Conservation (phyloP, 2,329 filamentous ascomycete species). For the Fusarium sp. region DNA sequence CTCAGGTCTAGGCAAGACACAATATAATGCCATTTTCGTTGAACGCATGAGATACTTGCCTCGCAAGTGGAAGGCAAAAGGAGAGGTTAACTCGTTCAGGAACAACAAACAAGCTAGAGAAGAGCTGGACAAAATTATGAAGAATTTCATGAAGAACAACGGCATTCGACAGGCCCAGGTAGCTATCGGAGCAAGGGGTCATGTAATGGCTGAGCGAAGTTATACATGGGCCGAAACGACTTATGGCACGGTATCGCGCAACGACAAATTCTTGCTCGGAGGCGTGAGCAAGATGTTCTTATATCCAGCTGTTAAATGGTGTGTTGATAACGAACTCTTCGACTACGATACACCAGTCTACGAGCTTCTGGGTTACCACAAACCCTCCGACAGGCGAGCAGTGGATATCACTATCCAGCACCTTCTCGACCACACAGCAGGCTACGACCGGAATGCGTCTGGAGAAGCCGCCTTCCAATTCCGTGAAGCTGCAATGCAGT, state of each 20-base stretch:
- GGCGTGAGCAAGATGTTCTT: constrained; percentile 35
- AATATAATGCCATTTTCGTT: constrained; percentile 30
- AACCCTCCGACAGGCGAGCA: constrained; percentile 12
- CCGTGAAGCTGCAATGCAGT: constrained; percentile 12
- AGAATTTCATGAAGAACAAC: constrained; percentile 27
- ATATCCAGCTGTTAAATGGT: constrained; percentile 18
- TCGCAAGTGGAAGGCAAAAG: constrained; percentile 15
- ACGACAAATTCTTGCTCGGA: constrained; percentile 31
- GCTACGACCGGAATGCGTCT: constrained; percentile 9
- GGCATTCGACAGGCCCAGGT: constrained; percentile 36
- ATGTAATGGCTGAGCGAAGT: constrained; percentile 17
- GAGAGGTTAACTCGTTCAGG: background rate
- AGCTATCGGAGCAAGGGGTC: constrained; percentile 19
- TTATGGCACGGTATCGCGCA: constrained; percentile 12
- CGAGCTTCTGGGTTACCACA: constrained; percentile 17
- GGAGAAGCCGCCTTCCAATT: constrained; percentile 27
- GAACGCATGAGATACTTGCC: constrained; percentile 3
- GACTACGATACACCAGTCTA: constrained; percentile 21
- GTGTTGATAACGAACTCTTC: background rate
- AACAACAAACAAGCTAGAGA: background rate
- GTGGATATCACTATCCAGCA: constrained; percentile 27
- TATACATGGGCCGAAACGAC: constrained; percentile 37
- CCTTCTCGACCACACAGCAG: constrained; percentile 25
- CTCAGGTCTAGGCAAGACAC: background rate
- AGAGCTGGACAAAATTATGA: constrained; percentile 12